Conservation (phyloP, 176 grass and related monocot genomes). For the Zizania latifolia region DNA sequence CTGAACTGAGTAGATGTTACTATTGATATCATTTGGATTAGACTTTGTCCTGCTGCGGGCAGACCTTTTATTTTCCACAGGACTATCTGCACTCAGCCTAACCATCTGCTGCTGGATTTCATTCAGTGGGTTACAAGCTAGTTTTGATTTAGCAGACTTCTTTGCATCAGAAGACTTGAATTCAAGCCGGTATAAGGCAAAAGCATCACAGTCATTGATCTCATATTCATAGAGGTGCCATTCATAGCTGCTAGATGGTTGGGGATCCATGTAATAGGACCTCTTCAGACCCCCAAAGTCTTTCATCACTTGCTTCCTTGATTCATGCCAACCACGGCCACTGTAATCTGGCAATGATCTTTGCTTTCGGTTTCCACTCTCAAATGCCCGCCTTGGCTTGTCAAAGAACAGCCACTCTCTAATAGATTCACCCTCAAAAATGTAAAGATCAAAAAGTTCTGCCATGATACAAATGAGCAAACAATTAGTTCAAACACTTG, state of each 20-base stretch:
- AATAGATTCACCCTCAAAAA: conserved; percentile 87
- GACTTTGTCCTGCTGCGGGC: conserved; percentile 36
- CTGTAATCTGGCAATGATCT: conserved; percentile 69
- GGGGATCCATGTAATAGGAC: conserved; percentile 97
- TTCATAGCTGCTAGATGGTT: conserved; percentile 65
- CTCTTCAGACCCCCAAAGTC: conserved; percentile 69
- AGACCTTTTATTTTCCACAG: conserved; percentile 44
- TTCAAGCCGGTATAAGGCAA: conserved; percentile 75
- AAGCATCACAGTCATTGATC: conserved; percentile 74
- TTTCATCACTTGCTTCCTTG: conserved; percentile 77
- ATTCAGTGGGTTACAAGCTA: conserved; percentile 37
- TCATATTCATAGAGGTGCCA: conserved; percentile 96
- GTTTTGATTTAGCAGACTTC: conserved; percentile 67
- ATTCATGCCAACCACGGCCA: conserved; percentile 78
- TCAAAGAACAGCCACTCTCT: conserved; percentile 98
- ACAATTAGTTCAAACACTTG: conserved; percentile 24
- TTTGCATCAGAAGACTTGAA: conserved; percentile 80
- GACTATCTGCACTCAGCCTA: conserved; percentile 54
- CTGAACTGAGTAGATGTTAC: conserved; percentile 37
- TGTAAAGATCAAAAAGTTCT: conserved; percentile 89
- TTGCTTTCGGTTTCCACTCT: conserved; percentile 83
- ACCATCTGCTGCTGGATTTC: conserved; percentile 73
- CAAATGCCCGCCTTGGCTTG: conserved; percentile 86
- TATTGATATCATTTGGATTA: conserved; percentile 34
- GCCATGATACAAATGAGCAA: conserved; percentile 31